Conservation (phyloP, 2,329 filamentous ascomycete species). For the Graphiopsis chlorocephala region DNA sequence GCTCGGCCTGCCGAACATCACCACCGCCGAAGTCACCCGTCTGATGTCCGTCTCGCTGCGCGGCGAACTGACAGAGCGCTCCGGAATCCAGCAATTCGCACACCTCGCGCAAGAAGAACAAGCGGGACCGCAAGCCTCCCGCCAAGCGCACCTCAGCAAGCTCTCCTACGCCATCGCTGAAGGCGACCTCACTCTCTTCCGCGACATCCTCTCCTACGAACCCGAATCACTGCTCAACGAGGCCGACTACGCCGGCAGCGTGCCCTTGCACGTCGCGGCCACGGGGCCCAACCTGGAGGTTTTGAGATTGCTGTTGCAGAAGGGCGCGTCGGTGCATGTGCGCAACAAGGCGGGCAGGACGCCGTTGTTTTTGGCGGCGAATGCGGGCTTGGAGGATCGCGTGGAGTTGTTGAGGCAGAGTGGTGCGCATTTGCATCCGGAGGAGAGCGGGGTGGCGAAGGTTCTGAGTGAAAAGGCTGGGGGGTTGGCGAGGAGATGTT, state of each 20-base stretch:
- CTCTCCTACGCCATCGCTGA: conserved; percentile 77
- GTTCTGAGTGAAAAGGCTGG: conserved; percentile 32
- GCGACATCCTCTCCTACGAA: conserved; percentile 65
- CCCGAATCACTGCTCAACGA: conserved; percentile 68
- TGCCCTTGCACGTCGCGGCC: conserved; percentile 57
- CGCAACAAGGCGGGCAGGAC: conserved; percentile 58
- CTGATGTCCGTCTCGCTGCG: conserved; percentile 73
- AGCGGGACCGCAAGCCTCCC: not conserved
- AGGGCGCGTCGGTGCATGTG: conserved; percentile 58
- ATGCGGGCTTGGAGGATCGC: conserved; percentile 54
- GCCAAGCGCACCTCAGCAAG: conserved; percentile 55
- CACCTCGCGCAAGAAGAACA: not conserved
- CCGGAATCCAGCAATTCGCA: conserved; percentile 6
- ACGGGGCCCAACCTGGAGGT: conserved; percentile 55
- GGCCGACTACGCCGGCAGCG: conserved; percentile 79
- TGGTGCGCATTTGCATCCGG: conserved; percentile 58
- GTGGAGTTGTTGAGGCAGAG: conserved; percentile 54
- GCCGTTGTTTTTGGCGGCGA: conserved; percentile 59
- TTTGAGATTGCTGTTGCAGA: conserved; percentile 54
- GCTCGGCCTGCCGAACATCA: conserved; percentile 65
- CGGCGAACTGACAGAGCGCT: conserved; percentile 75
- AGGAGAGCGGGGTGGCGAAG: conserved; percentile 54
- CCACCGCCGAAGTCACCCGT: conserved; percentile 62
- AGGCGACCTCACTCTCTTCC: conserved; percentile 64
- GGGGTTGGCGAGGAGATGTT: not conserved